phyloP scores from a whole-genome alignment of 768 basidiomycete genomes.

The Lentinula detonsa region DNA sequence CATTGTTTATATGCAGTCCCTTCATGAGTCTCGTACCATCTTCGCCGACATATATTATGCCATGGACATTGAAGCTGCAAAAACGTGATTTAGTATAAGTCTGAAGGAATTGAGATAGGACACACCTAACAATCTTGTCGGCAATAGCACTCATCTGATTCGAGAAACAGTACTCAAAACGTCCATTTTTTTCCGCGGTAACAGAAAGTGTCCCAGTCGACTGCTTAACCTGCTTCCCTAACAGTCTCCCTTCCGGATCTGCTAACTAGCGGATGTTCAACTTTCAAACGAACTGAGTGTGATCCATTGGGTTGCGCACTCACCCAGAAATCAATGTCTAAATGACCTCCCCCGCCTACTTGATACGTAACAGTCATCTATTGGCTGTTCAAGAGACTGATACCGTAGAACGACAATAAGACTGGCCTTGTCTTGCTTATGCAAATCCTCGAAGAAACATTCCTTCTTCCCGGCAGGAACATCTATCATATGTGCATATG shows the following conservation, averaged over 20 bases:
- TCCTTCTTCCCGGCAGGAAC: constrained; percentile 79
- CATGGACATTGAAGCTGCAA: constrained; percentile 93
- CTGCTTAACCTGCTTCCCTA: constrained; percentile 80
- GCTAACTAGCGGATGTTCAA: constrained; percentile 49
- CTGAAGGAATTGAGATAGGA: constrained; percentile 1
- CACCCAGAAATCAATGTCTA: constrained; percentile 98
- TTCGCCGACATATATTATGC: constrained; percentile 88
- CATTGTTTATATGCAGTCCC: not conserved
- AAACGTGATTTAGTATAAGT: constrained; percentile 2
- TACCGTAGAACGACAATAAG: not conserved
- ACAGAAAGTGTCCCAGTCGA: constrained; percentile 86
- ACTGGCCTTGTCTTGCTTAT: constrained; percentile 79
- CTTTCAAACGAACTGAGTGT: not conserved
- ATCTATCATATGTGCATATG: constrained; percentile 65
- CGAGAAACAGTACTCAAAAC: constrained; percentile 95
- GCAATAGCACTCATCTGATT: constrained; percentile 98
- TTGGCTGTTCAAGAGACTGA: constrained; percentile 2
- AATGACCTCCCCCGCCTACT: constrained; percentile 93
- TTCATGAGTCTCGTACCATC: constrained; percentile 51
- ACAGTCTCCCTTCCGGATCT: constrained; percentile 61
- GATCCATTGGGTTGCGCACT: constrained; percentile 9
- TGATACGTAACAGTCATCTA: constrained; percentile 99
- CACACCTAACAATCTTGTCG: constrained; percentile 90
- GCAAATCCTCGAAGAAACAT: constrained; percentile 95
- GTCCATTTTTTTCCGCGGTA: constrained; percentile 82